Evolutionary conservation across 139 green algal species (phyloP).

Genomic region (Closterium sp.): DNA sequence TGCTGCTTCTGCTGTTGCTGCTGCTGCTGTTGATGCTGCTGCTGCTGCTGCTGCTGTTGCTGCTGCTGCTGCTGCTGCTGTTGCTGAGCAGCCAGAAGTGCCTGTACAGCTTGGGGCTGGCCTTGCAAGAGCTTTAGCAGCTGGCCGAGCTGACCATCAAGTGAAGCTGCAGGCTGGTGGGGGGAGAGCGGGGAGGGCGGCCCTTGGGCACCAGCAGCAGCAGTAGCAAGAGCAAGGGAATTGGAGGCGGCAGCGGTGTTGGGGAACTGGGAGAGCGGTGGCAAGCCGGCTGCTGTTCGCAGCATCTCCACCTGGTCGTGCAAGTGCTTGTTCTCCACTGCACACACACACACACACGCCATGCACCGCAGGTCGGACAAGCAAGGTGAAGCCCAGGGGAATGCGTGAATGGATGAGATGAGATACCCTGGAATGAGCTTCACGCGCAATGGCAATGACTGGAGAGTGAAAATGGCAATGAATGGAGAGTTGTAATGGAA

Average conservation of each 20-base stretch:
- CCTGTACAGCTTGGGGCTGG: neutral
- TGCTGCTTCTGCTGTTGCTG: neutral
- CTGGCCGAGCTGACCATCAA: neutral
- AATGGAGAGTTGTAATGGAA: neutral
- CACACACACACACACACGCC: neutral
- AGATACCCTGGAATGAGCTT: neutral
- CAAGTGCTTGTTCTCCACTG: slow-evolving; percentile 4
- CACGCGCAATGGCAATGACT: neutral
- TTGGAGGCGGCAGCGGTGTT: neutral
- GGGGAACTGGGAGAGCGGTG: neutral
- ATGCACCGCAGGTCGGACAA: neutral
- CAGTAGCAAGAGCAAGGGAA: neutral
- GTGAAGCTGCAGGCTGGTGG: neutral
- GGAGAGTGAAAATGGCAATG: neutral
- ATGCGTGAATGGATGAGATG: neutral
- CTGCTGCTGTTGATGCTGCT: neutral
- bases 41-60: neutral
- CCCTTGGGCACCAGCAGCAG: neutral
- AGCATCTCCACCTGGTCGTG: slow-evolving; percentile 6
- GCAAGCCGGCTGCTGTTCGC: neutral
- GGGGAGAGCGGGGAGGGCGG: neutral
- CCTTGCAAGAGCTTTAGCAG: slow-evolving; percentile 6
- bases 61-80: slow-evolving; percentile 4
- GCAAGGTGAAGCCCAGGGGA: neutral
- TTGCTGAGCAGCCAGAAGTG: neutral